phyloP scores from a whole-genome alignment of 495 filamentous ascomycete genomes.

The Podospora didyma region DNA sequence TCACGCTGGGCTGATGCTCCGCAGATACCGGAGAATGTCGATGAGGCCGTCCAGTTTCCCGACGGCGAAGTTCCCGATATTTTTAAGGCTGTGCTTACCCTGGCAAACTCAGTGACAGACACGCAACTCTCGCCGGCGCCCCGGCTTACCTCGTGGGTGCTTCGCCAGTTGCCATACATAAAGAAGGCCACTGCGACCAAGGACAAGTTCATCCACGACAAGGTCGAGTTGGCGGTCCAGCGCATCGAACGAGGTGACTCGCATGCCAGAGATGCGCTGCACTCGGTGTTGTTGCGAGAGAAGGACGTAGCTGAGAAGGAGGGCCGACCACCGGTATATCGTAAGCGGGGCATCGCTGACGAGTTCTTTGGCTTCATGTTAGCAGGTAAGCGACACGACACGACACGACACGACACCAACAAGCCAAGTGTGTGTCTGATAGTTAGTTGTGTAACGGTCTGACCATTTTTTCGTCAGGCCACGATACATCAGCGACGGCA shows the following conservation, averaged over 20 bases:
- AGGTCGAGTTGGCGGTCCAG: slow-evolving; percentile 15
- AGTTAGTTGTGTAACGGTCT: too few relatives aligned
- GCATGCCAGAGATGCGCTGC: slow-evolving; percentile 25
- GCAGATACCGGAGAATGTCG: background rate
- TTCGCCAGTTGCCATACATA: slow-evolving; percentile 14
- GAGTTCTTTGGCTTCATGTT: slow-evolving; percentile 32
- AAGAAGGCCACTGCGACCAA: slow-evolving; percentile 16
- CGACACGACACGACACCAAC: slow-evolving; percentile 26
- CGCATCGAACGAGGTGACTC: slow-evolving; percentile 12
- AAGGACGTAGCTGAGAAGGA: slow-evolving; percentile 27
- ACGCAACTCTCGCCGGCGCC: slow-evolving; percentile 17
- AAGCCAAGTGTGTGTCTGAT: too few relatives aligned
- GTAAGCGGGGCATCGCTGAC: slow-evolving; percentile 24
- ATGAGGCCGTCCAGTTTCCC: slow-evolving; percentile 16
- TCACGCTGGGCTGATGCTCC: background rate
- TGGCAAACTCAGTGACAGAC: slow-evolving; percentile 13
- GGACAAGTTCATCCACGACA: slow-evolving; percentile 19
- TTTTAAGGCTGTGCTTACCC: slow-evolving; percentile 9
- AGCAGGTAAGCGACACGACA: slow-evolving; percentile 30
- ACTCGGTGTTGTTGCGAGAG: slow-evolving; percentile 36
- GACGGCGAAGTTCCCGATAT: slow-evolving; percentile 12
- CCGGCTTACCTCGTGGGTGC: slow-evolving; percentile 12
- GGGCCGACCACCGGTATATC: slow-evolving; percentile 21
- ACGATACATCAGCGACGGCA: too few relatives aligned
- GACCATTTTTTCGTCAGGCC: too few relatives aligned